phyloP scores from a whole-genome alignment of 257 asterid species.

The Plantago ovata region DNA sequence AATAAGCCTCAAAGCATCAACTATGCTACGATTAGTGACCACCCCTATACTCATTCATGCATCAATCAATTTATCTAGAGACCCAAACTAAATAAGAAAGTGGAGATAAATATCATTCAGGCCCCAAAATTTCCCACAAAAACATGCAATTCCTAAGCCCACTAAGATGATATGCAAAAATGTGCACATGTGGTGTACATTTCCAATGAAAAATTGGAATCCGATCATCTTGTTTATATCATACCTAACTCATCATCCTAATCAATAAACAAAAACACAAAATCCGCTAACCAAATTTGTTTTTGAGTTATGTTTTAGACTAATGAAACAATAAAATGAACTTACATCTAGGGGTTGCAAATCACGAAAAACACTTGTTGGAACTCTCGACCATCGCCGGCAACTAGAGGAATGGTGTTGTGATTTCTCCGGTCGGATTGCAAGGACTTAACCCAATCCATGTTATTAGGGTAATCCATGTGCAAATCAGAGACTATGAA shows the following conservation, averaged over 20 bases:
- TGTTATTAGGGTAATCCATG: constrained; percentile 71
- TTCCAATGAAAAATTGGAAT: too few relatives aligned
- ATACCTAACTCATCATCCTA: too few relatives aligned
- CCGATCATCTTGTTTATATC: too few relatives aligned
- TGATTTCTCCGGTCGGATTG: constrained; percentile 18
- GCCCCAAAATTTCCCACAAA: too few relatives aligned
- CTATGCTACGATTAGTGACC: constrained; percentile 54
- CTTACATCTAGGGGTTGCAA: constrained; percentile 62
- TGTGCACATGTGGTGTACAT: too few relatives aligned
- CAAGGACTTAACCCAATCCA: constrained; percentile 60
- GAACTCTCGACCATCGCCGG: constrained; percentile 92
- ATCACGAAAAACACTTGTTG: constrained; percentile 73
- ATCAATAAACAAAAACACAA: too few relatives aligned
- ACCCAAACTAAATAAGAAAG: constrained; percentile 38
- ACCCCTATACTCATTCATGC: constrained; percentile 60
- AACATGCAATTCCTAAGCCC: too few relatives aligned
- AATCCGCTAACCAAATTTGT: too few relatives aligned
- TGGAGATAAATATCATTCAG: too few relatives aligned
- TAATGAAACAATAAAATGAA: neutral
- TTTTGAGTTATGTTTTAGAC: too few relatives aligned
- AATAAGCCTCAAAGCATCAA: constrained; percentile 64
- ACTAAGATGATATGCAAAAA: too few relatives aligned
- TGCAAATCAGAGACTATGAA: constrained; percentile 82
- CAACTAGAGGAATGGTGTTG: constrained; percentile 61
- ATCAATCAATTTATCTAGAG: constrained; percentile 63